Evolutionary conservation across 108 stramenopile species (phyloP), one percentile per base, ranked within the genome.

Genomic region (Cyclotella choctawhatcheeana): DNA sequence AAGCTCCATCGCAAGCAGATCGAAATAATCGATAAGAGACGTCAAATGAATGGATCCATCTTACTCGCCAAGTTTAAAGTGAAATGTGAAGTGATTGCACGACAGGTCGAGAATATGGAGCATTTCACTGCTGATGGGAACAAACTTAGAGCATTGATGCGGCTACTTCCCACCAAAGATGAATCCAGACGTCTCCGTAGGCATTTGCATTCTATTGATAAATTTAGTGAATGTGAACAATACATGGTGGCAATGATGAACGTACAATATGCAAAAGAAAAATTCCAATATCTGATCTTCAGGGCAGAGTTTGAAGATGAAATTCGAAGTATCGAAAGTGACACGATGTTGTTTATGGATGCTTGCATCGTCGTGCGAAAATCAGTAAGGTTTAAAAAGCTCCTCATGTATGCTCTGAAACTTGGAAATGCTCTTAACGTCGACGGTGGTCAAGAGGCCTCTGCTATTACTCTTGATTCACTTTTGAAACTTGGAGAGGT

Each of bases 31-130:
- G 78, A 85, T 64, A 20, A 47, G 30, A 73, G 84, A 50, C 76
- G 84, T 26, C 69, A 62, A 31, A 82, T 85, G 78, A 87, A 87
- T 63, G 81, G 72, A 21, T 79, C 76, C 18, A 87, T 87, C 30
- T 43, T 74, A 10, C 79, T 87, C 40, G 70, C 76, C 13, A 73
- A 82, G 55, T 82, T 85, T 50, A 82, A 79, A 68, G 54, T 69
- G n/a, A 55, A 74, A 51, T 66, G 44, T 50, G 40, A 70, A 40
- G 35, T 29, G 0, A 52, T 74, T n/a, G 76, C 83, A 58, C 56
- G 62, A 14, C 59, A 70, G 14, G 69, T 76, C 3, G 29, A 71
- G 61, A 62, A 27, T 26, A 62, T 76, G 69, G 74, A 76, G 53
- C 61, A 53, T 50, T 45, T 70, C 0, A n/a, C 62, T 53, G 61